Base-by-base conservation (phyloP, 2,329 filamentous ascomycete genomes). In the Colletotrichum gloeosporioides region DNA sequence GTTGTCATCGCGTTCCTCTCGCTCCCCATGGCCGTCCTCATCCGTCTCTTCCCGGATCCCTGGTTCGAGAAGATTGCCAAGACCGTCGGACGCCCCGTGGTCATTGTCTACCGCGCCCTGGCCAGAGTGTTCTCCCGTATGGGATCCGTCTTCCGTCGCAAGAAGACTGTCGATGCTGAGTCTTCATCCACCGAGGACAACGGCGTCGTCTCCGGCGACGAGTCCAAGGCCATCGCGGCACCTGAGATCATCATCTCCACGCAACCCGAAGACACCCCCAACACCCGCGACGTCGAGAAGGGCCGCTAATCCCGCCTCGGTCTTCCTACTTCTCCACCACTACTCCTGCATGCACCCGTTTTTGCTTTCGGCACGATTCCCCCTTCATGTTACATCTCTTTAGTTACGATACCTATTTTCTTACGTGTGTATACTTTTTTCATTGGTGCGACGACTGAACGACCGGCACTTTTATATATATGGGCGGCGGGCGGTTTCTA, bases 81-180 rank as follows among this genome's bases (percentile, higher is more conserved):
- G 78, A 99, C 97, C 86, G 96, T 98, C 22, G 97, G 97, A 88
- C 99, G 99, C 3, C 97, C 97, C 18, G 97, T 99, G 2, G 97
- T 99, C 78, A 96, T 92, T 27, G 97, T 99, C 91, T 99, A 76
- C 70, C 84, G 80, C 29, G 79, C 69, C 25, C 81, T 84, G 15
- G 81, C 80, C 3, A 75, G n/a, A 34, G 74, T 78, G 8, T 82
- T 85, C 27, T 36, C 36, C 34, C 34, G 64, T 18, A 10, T 74
- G n/a, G 74, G 70, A 16, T 31, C 44, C 36, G 65, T 69, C 15
- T 76, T 76, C 70, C 64, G 59, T 9, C 74, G 74, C 65, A 76
- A 76, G 59, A 69, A 72, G 16, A 22, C 59, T 8, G 31, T 55
- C 10, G 44, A 62, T 9, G 70, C 53, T 22, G 71, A 62, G 12